Base-by-base conservation (phyloP, 2,329 filamentous ascomycete genomes). In the Trichophaea hybrida region DNA sequence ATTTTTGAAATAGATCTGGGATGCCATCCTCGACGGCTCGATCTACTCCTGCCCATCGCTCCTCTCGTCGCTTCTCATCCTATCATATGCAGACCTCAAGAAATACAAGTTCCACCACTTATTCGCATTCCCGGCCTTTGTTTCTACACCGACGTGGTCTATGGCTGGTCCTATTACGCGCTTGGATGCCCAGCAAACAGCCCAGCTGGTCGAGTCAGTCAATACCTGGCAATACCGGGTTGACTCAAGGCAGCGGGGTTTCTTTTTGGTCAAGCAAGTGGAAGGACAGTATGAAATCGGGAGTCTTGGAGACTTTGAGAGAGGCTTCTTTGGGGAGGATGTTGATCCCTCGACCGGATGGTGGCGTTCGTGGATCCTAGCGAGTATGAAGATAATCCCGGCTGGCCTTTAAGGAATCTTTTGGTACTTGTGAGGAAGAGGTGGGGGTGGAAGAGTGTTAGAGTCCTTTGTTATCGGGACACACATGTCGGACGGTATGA, bases 61-160 rank as follows among this genome's bases (percentile, higher is more conserved):
- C 1, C 81, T 98, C 15, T 83, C 88, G 4, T 93, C 88, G 5
- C 97, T 96, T 72, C 80, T 87, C 32, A 82, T 94, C 60, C 81
- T 97, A 50, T 95, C 88, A 13, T 98, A 88, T 71, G 91, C 93
- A 63, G 91, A 98, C 70, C 79, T 98, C 37, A 98, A 98, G 73
- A 96, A 94, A 70, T 97, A 97, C 75, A 88, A 84, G 64, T 96
- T 97, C 71, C 88, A 85, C n/a, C 97, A 97, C 74, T 94, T 94
- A 83, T 97, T 97, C 72, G 91, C 86, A 4, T 98, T 94, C 69
- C 93, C 93, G 0, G 89, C 91, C 13, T 78, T 98, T 49, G 90
- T 94, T 71, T 94, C 91, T 3, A 84, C 91, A 58, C 88, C 88
- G 1, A 76, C 79, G 33, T 98, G 93, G 93, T 84, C 80, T 67